Evolutionary conservation across 1,284 basidiomycete genomes (phyloP), one percentile per base, ranked within the genome.

Genomic region (Tilletia caries): DNA sequence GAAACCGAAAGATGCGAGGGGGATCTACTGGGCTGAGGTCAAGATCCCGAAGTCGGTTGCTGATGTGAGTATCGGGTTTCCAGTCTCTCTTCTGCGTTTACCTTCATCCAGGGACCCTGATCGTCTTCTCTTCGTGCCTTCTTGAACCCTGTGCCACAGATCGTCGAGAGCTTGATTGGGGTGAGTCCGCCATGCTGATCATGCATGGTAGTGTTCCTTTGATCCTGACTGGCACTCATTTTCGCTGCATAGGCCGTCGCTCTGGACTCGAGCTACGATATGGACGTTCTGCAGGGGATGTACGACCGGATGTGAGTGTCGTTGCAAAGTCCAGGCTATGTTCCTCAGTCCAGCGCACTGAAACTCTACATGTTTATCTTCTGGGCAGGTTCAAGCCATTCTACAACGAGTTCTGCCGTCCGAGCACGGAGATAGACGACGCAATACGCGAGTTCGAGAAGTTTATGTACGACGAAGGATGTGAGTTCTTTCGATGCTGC

Each of bases 61-160:
- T 34, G 58, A 62, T 34, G 58, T 62, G 58, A 62, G 58, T 62
- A 20, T n/a, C n/a, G n/a, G n/a, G n/a, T n/a, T n/a, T n/a, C n/a
- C n/a, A n/a, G n/a, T n/a, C n/a, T n/a, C n/a, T n/a, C n/a, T n/a
- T n/a, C n/a, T n/a, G n/a, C n/a, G 20, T 50, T 50, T n/a, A 25
- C 13, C 20, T 50, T 8, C 48, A 18, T 50, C 20, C 37, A 6
- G 37, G 37, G 15, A 41, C 15, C 15, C 37, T 41, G 8, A 15
- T 6, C 37, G 8, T 41, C 37, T 41, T 15, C 37, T 41, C 37
- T 41, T 41, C 37, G 8, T 41, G 15, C 37, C 15, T 3, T 8
- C 6, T 20, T 62, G 52, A 58, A 6, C 58, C 10, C 34, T 25
- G 4, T 15, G 34, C 34, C 8, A 13, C 58, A 62, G 58, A 37